Base-by-base conservation (phyloP, 768 basidiomycete genomes). In the Phylloporus arenicola region DNA sequence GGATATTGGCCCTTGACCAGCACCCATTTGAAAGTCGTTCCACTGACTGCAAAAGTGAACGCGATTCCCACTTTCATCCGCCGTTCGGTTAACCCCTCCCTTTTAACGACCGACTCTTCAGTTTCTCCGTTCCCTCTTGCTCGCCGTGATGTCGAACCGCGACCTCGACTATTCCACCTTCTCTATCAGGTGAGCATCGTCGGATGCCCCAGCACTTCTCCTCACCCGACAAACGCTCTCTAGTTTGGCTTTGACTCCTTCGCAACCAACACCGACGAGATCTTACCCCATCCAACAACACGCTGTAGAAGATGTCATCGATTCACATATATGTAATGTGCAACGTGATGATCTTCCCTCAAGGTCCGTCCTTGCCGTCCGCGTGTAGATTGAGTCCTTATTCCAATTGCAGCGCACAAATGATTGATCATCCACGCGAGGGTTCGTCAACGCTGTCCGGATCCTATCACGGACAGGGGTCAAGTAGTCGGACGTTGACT, bases 311-410 rank as follows among this genome's bases (percentile, higher is more conserved):
- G 62, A 62, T 60, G 64, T 60, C 64, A 65, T 62, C 52, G 55
- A 56, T 56, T 50, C 60, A 20, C 56, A 38, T 62, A 62, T 61
- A 43, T 57, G 55, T 58, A 45, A 55, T 48, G 13, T 22, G 45
- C 56, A 66, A 64, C 62, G 64, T 62, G 64, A 65, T 60, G 64
- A 65, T 65, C 62, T 62, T 64, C 64, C 57, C 60, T 57, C 64
- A 62, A 62, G 64, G 64, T 65, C 55, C 57, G 64, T 65, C 56
- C 58, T 65, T 53, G 45, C 39, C 53, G 54, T 33, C 51, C 63
- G 60, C 63, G 61, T 65, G 63, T 60, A 43, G 41, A 30, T 14
- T 25, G 49, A 43, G 30, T 41, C 16, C 54, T 52, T 43, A 54
- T 53, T 50, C 44, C 45, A 59, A 59, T 63, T 56, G 30, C 53